Conservation (phyloP, 192 early-diverging fungal species). For the Physocladia obscura region DNA sequence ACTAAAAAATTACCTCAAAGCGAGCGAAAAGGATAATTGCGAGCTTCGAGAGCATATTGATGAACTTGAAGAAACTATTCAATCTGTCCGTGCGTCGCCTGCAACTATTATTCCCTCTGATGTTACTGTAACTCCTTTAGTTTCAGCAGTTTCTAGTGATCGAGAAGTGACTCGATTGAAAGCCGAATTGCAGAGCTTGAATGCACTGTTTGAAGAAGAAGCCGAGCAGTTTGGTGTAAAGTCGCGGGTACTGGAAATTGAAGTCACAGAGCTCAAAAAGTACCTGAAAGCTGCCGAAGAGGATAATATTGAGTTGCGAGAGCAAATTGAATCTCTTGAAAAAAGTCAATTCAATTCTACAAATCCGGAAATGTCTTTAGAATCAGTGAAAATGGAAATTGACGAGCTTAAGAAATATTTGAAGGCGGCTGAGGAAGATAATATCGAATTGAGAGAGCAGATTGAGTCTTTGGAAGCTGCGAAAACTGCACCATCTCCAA, state of each 20-base stretch:
- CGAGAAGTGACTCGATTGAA: neutral
- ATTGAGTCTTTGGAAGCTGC: conserved; percentile 5
- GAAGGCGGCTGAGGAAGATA: conserved; percentile 15
- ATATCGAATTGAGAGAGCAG: conserved; percentile 13
- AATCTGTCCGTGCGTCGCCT: neutral
- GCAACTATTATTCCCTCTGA: neutral
- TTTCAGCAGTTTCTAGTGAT: neutral
- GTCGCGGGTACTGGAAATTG: neutral
- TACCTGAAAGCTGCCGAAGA: conserved; percentile 9
- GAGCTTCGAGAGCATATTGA: conserved; percentile 20
- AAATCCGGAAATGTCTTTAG: neutral
- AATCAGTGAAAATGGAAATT: neutral
- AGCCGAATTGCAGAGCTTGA: conserved; percentile 3
- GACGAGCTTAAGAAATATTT: conserved; percentile 15
- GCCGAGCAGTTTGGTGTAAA: neutral
- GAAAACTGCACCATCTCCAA: neutral
- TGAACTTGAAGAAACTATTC: conserved; percentile 6
- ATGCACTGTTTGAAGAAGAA: conserved; percentile 10
- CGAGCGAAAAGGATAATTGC: conserved; percentile 10
- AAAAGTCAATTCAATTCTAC: neutral
- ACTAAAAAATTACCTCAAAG: conserved; percentile 5
- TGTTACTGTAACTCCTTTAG: neutral
- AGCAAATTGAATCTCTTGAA: conserved; percentile 14
- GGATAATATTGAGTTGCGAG: conserved; percentile 4
- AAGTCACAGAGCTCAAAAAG: neutral